Base-by-base conservation (phyloP, 2,329 filamentous ascomycete genomes). In the Colletotrichum noveboracense region DNA sequence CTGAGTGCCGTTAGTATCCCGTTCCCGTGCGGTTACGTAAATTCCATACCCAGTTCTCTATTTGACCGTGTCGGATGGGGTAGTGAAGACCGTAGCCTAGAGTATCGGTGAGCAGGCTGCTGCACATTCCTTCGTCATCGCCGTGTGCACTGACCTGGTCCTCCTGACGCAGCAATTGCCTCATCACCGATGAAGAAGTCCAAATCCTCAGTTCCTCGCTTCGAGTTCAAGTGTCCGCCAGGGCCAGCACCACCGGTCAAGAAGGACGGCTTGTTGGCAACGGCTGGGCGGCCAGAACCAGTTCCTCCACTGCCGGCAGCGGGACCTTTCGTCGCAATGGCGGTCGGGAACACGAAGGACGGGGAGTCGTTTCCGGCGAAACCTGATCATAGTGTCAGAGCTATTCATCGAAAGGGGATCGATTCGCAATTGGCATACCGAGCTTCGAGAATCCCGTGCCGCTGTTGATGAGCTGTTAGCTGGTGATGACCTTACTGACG, bases 111-210 rank as follows among this genome's bases (percentile, higher is more conserved):
- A 84, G 80, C 74, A 38, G 16, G 30, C 55, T 32, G 52, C n/a
- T 26, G 16, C 34, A 43, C 66, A 55, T 32, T 38, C 16, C 43
- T 38, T 28, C 13, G 55, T 52, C 43, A n/a, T 52, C 26, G 55
- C 61, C 62, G 52, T 61, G 71, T 78, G 71, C 66, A 80, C 87
- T 79, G 87, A 95, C 93, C 96, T 80, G 97, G 96, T 73, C 97
- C 97, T 79, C 89, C 92, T 62, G 95, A 90, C 61, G 96, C 96
- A 77, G 94, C 89, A 79, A 98, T 90, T 78, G 97, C 97, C 88
- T 98, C 97, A 83, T 99, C 97, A 76, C 97, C 97, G 83, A 99
- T 99, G 87, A 98, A 99, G 90, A 96, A 99, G 87, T 99, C 97
- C 82, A 99, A 87, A 83, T 99, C 97, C 86, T 99, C 97, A 18